phyloP scores from a whole-genome alignment of 2,329 filamentous ascomycete species.

The Nigrospora sphaerica region DNA sequence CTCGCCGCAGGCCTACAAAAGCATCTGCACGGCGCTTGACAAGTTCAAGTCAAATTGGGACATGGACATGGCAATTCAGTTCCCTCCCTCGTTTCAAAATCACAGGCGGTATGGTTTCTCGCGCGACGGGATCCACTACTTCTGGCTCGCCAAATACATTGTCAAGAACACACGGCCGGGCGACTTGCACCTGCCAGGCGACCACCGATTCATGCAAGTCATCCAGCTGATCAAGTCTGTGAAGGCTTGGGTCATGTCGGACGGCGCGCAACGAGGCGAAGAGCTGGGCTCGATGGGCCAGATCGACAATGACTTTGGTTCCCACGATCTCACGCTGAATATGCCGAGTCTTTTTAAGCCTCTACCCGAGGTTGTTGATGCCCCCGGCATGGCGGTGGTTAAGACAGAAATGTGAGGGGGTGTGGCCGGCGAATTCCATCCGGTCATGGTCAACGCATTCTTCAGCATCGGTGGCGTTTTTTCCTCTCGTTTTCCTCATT shows the following conservation, averaged over 20 bases:
- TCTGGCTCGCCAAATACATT: constrained; percentile 62
- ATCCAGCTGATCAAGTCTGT: constrained; percentile 55
- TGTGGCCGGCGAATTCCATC: neutral
- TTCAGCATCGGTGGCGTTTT: constrained; percentile 20
- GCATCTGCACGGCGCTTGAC: constrained; percentile 51
- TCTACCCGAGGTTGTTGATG: constrained; percentile 37
- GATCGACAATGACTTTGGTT: constrained; percentile 60
- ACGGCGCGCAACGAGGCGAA: constrained; percentile 58
- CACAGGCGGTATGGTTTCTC: constrained; percentile 61
- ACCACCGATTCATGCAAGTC: constrained; percentile 52
- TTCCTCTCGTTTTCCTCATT: constrained; percentile 11
- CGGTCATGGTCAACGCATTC: neutral
- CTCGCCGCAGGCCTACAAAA: constrained; percentile 38
- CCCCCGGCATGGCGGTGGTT: constrained; percentile 33
- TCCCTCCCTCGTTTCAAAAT: constrained; percentile 47
- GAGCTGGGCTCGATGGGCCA: constrained; percentile 62
- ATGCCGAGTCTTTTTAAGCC: constrained; percentile 67
- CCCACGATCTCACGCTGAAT: constrained; percentile 58
- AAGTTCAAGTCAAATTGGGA: constrained; percentile 72
- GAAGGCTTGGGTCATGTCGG: constrained; percentile 52
- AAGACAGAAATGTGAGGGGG: constrained; percentile 28
- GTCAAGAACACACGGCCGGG: constrained; percentile 48
- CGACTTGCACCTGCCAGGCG: constrained; percentile 49
- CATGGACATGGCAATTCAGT: constrained; percentile 60
- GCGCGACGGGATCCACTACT: constrained; percentile 65